Conservation (phyloP, 2,329 filamentous ascomycete species). For the Aspergillus hortae region DNA sequence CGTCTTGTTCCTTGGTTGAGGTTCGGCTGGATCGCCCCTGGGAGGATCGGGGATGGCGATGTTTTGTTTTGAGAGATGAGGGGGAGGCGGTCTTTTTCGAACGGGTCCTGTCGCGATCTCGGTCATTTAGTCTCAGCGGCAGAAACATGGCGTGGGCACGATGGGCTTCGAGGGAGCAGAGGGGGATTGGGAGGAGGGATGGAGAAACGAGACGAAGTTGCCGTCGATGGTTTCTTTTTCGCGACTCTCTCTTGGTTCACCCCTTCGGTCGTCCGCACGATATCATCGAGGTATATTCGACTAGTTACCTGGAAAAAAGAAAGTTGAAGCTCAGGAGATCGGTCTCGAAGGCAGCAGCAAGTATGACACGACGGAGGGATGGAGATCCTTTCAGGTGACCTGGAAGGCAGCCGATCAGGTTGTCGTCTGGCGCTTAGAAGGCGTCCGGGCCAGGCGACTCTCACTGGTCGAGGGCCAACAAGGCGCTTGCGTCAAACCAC, state of each 20-base stretch:
- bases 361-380: background rate
- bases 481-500: constrained; percentile 29
- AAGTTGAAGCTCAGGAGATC: constrained; percentile 1
- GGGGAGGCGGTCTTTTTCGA: constrained; percentile 21
- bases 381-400: constrained; percentile 5
- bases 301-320: constrained; percentile 22
- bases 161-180: constrained; percentile 21
- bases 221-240: constrained; percentile 10
- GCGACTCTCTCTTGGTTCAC: constrained; percentile 6
- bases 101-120: constrained; percentile 29
- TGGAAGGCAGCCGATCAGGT: background rate
- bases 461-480: constrained; percentile 23
- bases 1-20: constrained; percentile 33
- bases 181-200: constrained; percentile 16
- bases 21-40: constrained; percentile 28
- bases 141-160: constrained; percentile 33
- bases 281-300: constrained; percentile 11
- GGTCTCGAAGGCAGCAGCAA: background rate
- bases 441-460: constrained; percentile 14
- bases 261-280: background rate
- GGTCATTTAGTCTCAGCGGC: constrained; percentile 35
- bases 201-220: constrained; percentile 12
- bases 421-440: constrained; percentile 31
- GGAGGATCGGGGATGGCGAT: constrained; percentile 28
- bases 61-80: constrained; percentile 26